A percentile compares a stretch with the other conserved stretches of the same genome.
These are phyloP conservation scores for Elaeis oleifera DNA, from an alignment of 202 grass and related monocot genomes.

Conservation along the genomic window DNA sequence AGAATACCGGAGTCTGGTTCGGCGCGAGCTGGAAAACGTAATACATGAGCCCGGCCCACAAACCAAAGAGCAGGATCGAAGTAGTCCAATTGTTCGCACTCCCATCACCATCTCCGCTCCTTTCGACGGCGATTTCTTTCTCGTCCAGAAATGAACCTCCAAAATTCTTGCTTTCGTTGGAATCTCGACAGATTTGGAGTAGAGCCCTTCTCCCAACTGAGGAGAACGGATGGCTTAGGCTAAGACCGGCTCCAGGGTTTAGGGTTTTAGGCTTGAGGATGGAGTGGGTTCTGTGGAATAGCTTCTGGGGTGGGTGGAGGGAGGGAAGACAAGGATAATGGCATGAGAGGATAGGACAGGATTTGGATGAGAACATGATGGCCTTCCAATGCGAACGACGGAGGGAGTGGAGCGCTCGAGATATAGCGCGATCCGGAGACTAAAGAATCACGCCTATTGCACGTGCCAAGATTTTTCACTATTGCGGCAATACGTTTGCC, in stretches of 20 bases:
- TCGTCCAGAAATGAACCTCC: slow-evolving; percentile 23
- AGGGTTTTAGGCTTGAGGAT: not conserved
- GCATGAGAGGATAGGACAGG: slow-evolving; percentile 5
- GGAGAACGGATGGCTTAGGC: not conserved
- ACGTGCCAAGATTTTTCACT: no score
- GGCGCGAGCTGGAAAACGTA: slow-evolving; percentile 77
- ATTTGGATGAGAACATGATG: slow-evolving; percentile 11
- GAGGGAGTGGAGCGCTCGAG: no score
- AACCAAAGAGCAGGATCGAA: slow-evolving; percentile 58
- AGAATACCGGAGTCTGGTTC: slow-evolving; percentile 70
- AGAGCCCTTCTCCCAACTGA: not conserved
- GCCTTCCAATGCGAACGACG: not conserved
- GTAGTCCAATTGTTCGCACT: slow-evolving; percentile 46
- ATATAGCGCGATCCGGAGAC: no score
- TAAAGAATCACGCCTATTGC: no score
- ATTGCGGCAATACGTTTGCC: no score
- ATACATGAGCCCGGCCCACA: slow-evolving; percentile 81
- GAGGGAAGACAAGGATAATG: not conserved
- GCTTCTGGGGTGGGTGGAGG: not conserved
- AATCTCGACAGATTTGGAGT: slow-evolving; percentile 33
- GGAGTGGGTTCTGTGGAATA: not conserved
- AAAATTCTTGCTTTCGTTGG: slow-evolving; percentile 20
- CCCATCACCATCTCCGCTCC: slow-evolving; percentile 12
- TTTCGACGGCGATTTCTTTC: not conserved
- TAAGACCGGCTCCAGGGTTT: not conserved